Evolutionary conservation across 192 early-diverging fungal species (phyloP), one percentile per base, ranked within the genome.

Genomic region (Entomortierella parvispora): DNA sequence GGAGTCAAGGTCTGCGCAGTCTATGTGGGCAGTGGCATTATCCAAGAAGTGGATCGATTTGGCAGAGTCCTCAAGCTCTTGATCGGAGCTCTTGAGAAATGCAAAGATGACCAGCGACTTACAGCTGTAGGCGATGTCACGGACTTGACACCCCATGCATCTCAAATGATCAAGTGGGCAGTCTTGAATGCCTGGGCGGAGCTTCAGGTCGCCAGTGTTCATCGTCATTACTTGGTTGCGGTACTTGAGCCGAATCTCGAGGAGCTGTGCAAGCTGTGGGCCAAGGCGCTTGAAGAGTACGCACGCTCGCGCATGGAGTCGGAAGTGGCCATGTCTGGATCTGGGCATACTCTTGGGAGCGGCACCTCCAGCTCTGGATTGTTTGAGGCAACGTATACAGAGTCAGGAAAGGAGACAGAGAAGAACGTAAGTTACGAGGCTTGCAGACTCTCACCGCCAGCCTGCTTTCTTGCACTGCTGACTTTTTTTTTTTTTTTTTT

Each of bases 1-100:
- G 95, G 93, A 33, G 92, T 93, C 40, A 82, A 86, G 34, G 93
- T 96, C 18, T 91, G 90, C 59, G 93, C 93, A 0, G 89, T 90
- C 8, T 96, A 94, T 82, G 86, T 94, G 46, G 91, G 92, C 29
- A 94, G 92, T 61, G 93, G 93, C n/a, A 93, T 96, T 69, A 91
- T 91, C 28, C 86, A 93, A 45, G 94, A 95, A 20, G 81, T 96
- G 15, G 82, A 86, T 62, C 86, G 90, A 25, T 80, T 93, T 25
- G 86, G 87, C 23, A 82, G 94, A 22, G 85, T 94, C 17, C 62
- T 96, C 10, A 88, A 89, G 48, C 71, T 93, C n/a, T 65, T 95
- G 54, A 89, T 86, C 10, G 84, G 84, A 17, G 84, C 90, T 0
- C 80, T 96, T 29, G 91, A 94, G 26, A 83, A 86, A 20, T 93